Evolutionary conservation across 2,329 filamentous ascomycete genomes (phyloP).

Genomic region (Gnomoniopsis sp.): DNA sequence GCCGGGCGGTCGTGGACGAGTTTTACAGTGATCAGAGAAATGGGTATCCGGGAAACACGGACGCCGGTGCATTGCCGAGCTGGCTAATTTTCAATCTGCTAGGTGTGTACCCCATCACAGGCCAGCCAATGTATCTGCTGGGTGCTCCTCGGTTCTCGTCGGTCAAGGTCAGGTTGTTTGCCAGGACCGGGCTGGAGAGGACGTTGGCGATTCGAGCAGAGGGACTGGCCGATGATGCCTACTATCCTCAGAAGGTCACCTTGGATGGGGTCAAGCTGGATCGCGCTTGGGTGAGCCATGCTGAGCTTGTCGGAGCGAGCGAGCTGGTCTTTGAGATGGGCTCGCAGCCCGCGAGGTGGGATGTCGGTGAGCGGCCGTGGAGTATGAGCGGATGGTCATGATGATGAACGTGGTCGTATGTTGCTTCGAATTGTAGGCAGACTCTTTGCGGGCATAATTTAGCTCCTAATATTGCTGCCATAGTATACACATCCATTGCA

Average conservation of each 20-base stretch:
- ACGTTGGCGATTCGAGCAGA: constrained; percentile 3
- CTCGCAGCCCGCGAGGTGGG: constrained; percentile 6
- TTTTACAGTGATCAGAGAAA: constrained; percentile 36
- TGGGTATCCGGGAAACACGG: constrained; percentile 43
- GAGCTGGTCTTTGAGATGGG: constrained; percentile 9
- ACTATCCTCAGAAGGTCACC: constrained; percentile 8
- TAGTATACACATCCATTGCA: no score
- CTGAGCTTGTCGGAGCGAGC: neutral
- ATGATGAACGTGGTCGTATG: neutral
- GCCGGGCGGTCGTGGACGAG: constrained; percentile 33
- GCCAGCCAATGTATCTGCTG: constrained; percentile 43
- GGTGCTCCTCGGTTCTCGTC: constrained; percentile 40
- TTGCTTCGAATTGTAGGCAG: no score
- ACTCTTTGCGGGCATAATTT: no score
- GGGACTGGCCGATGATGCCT: neutral
- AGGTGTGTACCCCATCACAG: constrained; percentile 44
- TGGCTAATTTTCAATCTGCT: constrained; percentile 50
- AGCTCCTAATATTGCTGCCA: no score
- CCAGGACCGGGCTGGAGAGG: neutral
- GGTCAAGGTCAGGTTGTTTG: constrained; percentile 1
- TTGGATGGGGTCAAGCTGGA: neutral
- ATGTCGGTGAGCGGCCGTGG: constrained; percentile 10
- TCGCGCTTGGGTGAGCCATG: constrained; percentile 9
- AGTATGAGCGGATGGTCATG: constrained; percentile 11
- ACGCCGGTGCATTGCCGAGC: constrained; percentile 44